Evolutionary conservation across 768 basidiomycete genomes (phyloP), one percentile per base, ranked within the genome.

Genomic region (Hericium alpestre): DNA sequence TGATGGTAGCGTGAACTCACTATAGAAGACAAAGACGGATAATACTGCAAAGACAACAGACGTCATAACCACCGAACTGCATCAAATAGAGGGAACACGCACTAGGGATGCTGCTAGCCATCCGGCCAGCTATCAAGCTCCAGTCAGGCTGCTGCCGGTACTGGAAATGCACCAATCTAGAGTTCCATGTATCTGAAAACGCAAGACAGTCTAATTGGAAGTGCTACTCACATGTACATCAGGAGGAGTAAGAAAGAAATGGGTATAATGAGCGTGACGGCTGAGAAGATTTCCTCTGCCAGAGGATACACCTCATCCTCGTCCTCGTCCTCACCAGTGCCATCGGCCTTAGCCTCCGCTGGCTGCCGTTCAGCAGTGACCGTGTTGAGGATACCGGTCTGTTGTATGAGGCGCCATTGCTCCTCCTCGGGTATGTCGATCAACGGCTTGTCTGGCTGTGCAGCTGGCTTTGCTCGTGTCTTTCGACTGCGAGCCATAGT

Each of bases 141-240:
- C 82, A 65, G 16, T 78, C 71, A 1, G 81, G 74, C n/a, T 74
- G 69, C 66, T 81, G 78, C 40, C 81, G 83, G 59, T 92, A 93
- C 68, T 93, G 90, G 52, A 80, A 81, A 64, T 87, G 87, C 48
- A 90, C 79, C 47, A 92, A 72, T 57, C 90, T 93, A 4, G 16
- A 20, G 15, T 13, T 40, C 51, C 15, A 41, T 55, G 22, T 59
- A 49, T 9, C 16, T 22, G 56, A 16, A 13, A 38, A 25, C 38
- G 55, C 18, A 15, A 38, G 16, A 25, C 12, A 13, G 15, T 20
- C n/a, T 43, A 13, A 10, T 18, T 4, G 27, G 22, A 39, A 22
- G 40, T 23, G n/a, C 22, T 10, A 72, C 87, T 64, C 66, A 93
- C 90, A 92, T 87, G 65, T 90, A 84, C 87, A 93, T 90, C 73